Evolutionary conservation across 257 asterid species (phyloP), one percentile per base, ranked within the genome.

Genomic region (Fraxinus pennsylvanica): DNA sequence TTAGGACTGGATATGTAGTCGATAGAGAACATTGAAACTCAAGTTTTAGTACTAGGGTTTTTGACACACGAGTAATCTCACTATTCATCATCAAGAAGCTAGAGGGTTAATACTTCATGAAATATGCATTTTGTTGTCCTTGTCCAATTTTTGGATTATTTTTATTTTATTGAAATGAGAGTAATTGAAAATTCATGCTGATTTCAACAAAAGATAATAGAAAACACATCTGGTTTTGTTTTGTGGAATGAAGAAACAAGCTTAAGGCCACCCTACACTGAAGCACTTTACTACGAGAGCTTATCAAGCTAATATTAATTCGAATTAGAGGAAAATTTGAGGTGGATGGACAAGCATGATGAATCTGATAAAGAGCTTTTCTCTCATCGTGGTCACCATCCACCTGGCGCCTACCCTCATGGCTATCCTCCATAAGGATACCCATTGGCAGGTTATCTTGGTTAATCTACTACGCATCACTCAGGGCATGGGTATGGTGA

Each of bases 361-460:
- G 90, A 82, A 14, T 81, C 84, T 19, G 90, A 86, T 66, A 87
- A 87, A 76, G 93, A 91, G 59, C 75, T 89, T 32, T 87, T 89
- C 72, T 82, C 83, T 68, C 74, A 86, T 68, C 72, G 39, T n/a
- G 74, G 74, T 3, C 82, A 86, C 2, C 59, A 29, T 27, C 73
- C 85, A 3, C 77, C 79, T 0, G 82, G 81, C 0, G 85, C 86
- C 13, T 85, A 87, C 33, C 87, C 90, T 43, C 5, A 10, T 2
- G 47, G 4, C 47, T 41, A 41, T 2, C 78, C 73, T 8, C 71
- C 25, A 21, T 22, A 59, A n/a, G 67, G 82, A 5, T 43, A 79
- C 13, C 68, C 73, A 9, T 52, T 59, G 15, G 52, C 68, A 29
- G 81, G 83, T 5, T 81, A 87, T 72, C 88, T 89, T 36, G 88